Base-by-base conservation (phyloP, 2,329 filamentous ascomycete genomes). In the Talaromyces sp. region DNA sequence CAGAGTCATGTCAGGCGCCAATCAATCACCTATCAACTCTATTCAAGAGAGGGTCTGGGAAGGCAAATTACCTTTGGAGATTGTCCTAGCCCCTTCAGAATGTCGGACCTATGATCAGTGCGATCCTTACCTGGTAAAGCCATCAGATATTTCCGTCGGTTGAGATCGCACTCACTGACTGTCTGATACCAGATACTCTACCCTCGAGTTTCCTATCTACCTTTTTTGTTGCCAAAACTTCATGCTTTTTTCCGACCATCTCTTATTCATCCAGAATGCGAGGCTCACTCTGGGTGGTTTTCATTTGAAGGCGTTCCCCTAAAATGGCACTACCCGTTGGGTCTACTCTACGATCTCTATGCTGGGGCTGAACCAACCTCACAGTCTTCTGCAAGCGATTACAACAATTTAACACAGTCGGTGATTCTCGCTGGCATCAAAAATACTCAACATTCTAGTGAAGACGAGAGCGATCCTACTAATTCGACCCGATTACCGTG, bases 261-360 rank as follows among this genome's bases (percentile, higher is more conserved):
- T 28, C 74, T 89, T 40, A 89, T 89, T 67, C 79, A 87, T 66
- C 81, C 86, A 3, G 76, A 81, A 48, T 77, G 82, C 9, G 67
- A 77, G 2, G 71, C 81, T 7, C 78, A 83, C 63, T 77, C 84
- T 48, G 83, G 84, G 21, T 88, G 86, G 84, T 84, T 91, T 66
- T 86, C 84, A 1, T 88, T 86, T 69, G 86, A 91, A 71, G 82
- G 80, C 14, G 87, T 91, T 16, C 84, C 86, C 2, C 73, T 91
- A 66, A 90, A 89, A 77, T 89, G 87, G 86, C 88, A 91, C 70
- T 87, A 89, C 64, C 88, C 88, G 0, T 72, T 89, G 11, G 88
- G 88, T 1, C 77, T 91, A 11, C 79, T 91, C 5, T 89, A 86
- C 70, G 88, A 91, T 72, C 78, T 91, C 5, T 89, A 89, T 68